Conservation (phyloP, 257 asterid species). For the Solanum neorickii region DNA sequence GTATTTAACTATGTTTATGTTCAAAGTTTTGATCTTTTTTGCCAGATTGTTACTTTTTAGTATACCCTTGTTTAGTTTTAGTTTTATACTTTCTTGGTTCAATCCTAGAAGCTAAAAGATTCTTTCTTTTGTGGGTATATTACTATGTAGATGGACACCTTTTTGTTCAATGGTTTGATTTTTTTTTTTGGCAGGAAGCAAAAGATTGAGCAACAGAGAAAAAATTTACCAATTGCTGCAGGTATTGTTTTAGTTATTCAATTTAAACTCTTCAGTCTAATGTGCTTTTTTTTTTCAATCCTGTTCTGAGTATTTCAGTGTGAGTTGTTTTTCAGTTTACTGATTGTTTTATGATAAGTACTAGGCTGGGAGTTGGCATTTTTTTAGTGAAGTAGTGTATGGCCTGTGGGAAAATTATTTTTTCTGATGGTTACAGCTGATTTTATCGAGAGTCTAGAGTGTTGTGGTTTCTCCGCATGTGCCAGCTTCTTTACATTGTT, state of each 20-base stretch:
- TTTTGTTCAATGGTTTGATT: not conserved
- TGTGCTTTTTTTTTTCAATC: not conserved
- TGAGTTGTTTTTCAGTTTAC: not conserved
- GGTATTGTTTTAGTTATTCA: conserved; percentile 16
- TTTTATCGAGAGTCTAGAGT: not conserved
- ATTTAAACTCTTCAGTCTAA: not conserved
- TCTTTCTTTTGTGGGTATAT: not conserved
- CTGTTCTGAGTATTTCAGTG: not conserved
- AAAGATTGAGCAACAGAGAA: conserved; percentile 54
- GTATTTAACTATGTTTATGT: not conserved
- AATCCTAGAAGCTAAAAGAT: not conserved
- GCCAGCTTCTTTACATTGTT: not conserved
- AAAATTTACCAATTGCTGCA: conserved; percentile 71
- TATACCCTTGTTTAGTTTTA: not conserved
- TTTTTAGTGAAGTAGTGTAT: not conserved
- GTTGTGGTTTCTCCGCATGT: not conserved
- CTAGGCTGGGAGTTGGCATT: not conserved
- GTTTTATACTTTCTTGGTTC: not conserved
- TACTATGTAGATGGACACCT: not conserved
- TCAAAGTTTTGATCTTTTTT: not conserved
- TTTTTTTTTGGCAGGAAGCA: conserved; percentile 37
- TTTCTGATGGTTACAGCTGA: not conserved
- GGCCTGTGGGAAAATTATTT: not conserved
- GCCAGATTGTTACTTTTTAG: conserved; percentile 19
- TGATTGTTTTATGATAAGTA: not conserved